These are phyloP conservation scores for Termitomyces sp. DNA, from an alignment of 768 basidiomycete genomes.

Conservation along the genomic window DNA sequence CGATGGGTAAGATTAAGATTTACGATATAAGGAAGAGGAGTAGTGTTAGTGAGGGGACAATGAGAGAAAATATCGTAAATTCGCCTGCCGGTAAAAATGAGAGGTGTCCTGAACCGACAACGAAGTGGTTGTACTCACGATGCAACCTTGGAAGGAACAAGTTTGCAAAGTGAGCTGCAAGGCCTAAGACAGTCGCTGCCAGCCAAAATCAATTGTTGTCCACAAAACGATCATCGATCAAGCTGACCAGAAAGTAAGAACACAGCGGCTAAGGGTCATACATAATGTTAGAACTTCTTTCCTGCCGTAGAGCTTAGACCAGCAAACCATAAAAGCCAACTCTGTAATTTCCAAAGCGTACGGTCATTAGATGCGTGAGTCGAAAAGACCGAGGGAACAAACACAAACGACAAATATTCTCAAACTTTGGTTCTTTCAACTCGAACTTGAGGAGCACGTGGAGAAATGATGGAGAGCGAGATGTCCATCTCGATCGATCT, in stretches of 20 bases:
- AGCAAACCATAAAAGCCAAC: constrained; percentile 47
- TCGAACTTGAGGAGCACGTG: constrained; percentile 4
- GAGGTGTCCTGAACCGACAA: not conserved
- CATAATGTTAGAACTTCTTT: not conserved
- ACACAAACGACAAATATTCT: too few relatives aligned
- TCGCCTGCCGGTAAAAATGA: constrained; percentile 43
- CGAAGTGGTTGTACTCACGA: constrained; percentile 37
- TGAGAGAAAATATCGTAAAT: constrained; percentile 66
- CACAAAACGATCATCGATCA: not conserved
- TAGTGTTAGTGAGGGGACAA: constrained; percentile 65
- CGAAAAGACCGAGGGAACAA: too few relatives aligned
- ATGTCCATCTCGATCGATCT: not conserved
- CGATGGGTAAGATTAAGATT: constrained; percentile 16
- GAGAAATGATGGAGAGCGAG: too few relatives aligned
- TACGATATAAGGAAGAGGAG: constrained; percentile 59
- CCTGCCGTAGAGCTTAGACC: too few relatives aligned
- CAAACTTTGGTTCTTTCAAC: not conserved
- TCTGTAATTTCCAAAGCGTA: constrained; percentile 57
- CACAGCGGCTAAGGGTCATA: constrained; percentile 30
- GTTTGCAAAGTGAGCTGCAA: constrained; percentile 63
- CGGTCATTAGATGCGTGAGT: too few relatives aligned
- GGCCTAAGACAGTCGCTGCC: constrained; percentile 56
- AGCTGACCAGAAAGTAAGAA: constrained; percentile 41
- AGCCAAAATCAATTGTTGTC: constrained; percentile 2
- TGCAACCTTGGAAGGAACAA: constrained; percentile 65